Base-by-base conservation (phyloP, 148 eudicot species). In the Rhododendron mucronatum region DNA sequence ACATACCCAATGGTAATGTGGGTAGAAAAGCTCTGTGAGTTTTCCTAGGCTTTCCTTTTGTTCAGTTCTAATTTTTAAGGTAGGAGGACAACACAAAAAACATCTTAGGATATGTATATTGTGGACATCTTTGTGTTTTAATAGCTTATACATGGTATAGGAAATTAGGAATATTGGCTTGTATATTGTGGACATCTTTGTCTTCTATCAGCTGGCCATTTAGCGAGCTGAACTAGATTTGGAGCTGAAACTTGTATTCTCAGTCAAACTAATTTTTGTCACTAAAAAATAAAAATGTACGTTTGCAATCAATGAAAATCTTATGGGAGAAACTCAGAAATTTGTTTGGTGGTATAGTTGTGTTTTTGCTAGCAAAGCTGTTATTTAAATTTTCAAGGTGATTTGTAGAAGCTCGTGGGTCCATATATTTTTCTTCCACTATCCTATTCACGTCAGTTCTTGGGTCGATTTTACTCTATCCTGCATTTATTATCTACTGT, bases 371-470 rank as follows among this genome's bases (percentile, higher is more conserved):
- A 30, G 41, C 41, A 51, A 18, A 80, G 33, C 51, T 51, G 23
- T 50, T 30, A 28, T 50, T 77, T 69, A 18, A 30, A 65, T 28
- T 83, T 67, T 69, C 61, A n/a, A 26, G 48, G 85, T 85, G 83
- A n/a, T 41, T 74, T 35, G 69, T 21, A 57, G 33, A 84, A 33
- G 33, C n/a, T 48, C 33, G 39, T 4, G 10, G 47, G 75, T 20
- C 28, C 33, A 12, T 45, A 47, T 78, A n/a, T 13, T 16, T 30
- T 26, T 82, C 23, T 59, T 37, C 75, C 12, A 39, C 41, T 10
- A 61, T 50, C 23, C 18, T 83, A 35, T 83, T 30, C 71, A 47
- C 41, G 0, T 53, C 8, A n/a, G 41, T 21, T 51, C 14, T 18
- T 51, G 55, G 41, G 73, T n/a, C 55, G 26, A 6, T 67, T 39